phyloP scores from a whole-genome alignment of 1,284 basidiomycete species.

The Pholiota adiposa region DNA sequence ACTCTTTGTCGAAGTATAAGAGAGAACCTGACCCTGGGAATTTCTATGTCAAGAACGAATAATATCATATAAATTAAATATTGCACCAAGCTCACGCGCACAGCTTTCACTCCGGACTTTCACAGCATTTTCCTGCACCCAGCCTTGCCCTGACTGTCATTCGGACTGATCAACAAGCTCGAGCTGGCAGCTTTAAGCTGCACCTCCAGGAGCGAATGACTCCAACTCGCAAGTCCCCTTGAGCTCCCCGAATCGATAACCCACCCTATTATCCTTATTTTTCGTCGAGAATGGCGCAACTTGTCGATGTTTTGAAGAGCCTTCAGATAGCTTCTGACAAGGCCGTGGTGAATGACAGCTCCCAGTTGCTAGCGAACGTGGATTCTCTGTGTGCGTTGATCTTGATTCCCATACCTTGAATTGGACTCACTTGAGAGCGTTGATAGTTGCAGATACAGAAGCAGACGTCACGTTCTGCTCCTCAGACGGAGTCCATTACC shows the following conservation, averaged over 20 bases:
- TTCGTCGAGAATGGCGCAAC: background rate
- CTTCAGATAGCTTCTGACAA: background rate
- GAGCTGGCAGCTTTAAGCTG: background rate
- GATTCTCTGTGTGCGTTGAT: background rate
- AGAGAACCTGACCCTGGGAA: background rate
- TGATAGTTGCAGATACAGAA: constrained; percentile 21
- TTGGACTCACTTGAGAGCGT: background rate
- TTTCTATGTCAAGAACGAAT: background rate
- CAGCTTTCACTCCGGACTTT: background rate
- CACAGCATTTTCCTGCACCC: background rate
- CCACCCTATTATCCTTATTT: background rate
- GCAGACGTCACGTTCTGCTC: constrained; percentile 34
- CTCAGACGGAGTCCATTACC: constrained; percentile 29
- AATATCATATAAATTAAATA: no score
- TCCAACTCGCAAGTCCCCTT: background rate
- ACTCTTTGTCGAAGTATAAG: no score
- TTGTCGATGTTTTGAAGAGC: background rate
- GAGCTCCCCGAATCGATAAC: background rate
- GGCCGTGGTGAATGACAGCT: background rate
- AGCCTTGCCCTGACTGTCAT: background rate
- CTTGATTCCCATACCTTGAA: background rate
- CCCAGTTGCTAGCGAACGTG: background rate
- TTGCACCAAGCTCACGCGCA: no score
- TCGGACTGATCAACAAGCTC: background rate
- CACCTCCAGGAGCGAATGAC: background rate